These are phyloP conservation scores for Trichoderma orchidacearum DNA, from an alignment of 495 filamentous ascomycete species.

Conservation along the genomic window DNA sequence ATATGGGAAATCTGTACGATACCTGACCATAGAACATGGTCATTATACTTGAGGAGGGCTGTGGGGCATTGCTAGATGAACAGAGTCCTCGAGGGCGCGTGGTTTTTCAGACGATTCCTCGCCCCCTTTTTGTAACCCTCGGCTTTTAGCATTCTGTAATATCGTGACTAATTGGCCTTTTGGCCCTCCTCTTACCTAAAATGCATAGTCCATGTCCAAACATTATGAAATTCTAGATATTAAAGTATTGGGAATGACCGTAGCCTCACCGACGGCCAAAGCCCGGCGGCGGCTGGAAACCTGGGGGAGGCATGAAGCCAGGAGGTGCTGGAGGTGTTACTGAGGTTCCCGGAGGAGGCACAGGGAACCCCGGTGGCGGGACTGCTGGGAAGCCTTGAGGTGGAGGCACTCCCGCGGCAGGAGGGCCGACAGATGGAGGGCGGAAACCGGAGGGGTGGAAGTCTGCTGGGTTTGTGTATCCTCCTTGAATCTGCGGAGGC, in stretches of 20 bases:
- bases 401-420: conserved; percentile 6
- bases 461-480: conserved; percentile 63
- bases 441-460: conserved; percentile 31
- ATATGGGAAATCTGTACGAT: neutral
- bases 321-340: conserved; percentile 5
- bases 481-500: conserved; percentile 63
- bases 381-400: conserved; percentile 16
- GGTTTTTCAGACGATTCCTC: neutral
- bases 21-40: neutral
- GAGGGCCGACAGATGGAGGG: conserved; percentile 9
- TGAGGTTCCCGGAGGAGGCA: conserved; percentile 14
- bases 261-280: conserved; percentile 5
- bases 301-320: conserved; percentile 7
- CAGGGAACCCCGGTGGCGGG: conserved; percentile 13
- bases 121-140: too few relatives aligned
- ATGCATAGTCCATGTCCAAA: neutral
- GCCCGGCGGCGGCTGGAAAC: conserved; percentile 8
- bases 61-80: neutral
- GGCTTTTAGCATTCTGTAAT: neutral
- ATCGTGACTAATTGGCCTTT: neutral
- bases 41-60: neutral
- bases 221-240: neutral
- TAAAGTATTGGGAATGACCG: neutral
- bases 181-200: neutral
- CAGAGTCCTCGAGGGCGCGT: neutral